Base-by-base conservation (phyloP, 495 filamentous ascomycete genomes). In the Aspergillus diversus region DNA sequence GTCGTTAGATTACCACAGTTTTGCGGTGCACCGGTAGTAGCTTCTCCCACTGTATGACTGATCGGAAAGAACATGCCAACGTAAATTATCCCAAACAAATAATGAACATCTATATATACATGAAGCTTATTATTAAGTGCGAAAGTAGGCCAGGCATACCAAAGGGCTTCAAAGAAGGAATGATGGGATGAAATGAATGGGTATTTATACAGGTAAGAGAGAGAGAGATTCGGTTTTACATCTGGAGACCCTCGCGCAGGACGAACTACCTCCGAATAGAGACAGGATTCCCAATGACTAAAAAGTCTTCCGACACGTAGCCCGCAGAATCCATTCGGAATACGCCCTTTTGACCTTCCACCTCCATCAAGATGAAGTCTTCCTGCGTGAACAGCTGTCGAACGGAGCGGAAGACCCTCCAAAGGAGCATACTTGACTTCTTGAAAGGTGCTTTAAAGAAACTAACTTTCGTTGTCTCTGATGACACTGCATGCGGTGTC, bases 361-460 rank as follows among this genome's bases (percentile, higher is more conserved):
- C 64, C 54, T 79, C 71, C 42, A 84, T 51, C 15, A 82, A 64
- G 42, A 82, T 76, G 43, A 83, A 79, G 46, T 78, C 78, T 35
- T 83, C 81, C 17, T 73, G 71, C 0, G 74, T 82, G 60, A 82
- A 80, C 9, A 81, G 55, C 39, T 78, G 77, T 7, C 75, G 76
- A 33, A 83, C 59, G 31, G 73, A 75, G 37, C 68, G 68, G 47
- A 82, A 80, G 8, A 74, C 17, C 48, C 68, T 73, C 66, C 74
- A 80, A 3, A 80, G 37, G 13, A 66, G 59, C 39, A 68, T 71
- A 37, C 71, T 79, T 33, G 76, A 32, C 32, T 65, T 67, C 66
- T 75, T 74, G 13, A 78, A 59, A 0, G 81, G 81, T 1, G 73
- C 60, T 52, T 72, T 79, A 46, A 81, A 70, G 49, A 82, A 66